Evolutionary conservation across 352 stramenopile species (phyloP).

Genomic region (Phytophthora lateralis): DNA sequence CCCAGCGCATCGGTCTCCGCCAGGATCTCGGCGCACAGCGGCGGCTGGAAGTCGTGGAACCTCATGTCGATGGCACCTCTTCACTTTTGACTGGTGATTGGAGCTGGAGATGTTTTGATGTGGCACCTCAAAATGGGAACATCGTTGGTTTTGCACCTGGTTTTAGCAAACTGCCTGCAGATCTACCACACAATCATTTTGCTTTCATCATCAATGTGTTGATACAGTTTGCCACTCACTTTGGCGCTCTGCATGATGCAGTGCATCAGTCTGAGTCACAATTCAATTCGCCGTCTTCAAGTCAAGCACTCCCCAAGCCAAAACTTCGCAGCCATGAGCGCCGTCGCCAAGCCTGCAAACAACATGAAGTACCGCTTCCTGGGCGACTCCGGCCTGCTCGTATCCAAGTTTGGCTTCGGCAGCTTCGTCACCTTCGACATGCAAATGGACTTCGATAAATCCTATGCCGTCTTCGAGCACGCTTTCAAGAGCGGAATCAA

Average conservation of each 20-base stretch:
- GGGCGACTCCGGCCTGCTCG: constrained; percentile 43
- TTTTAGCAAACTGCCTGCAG: no score
- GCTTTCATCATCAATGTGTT: background rate
- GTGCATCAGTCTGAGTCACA: constrained; percentile 4
- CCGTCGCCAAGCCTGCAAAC: constrained; percentile 11
- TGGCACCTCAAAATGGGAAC: no score
- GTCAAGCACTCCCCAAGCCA: constrained; percentile 1
- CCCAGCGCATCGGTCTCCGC: constrained; percentile 73
- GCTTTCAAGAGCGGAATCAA: constrained; percentile 53
- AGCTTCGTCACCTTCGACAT: constrained; percentile 46
- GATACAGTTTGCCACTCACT: background rate
- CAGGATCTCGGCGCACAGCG: constrained; percentile 78
- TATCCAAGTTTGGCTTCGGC: constrained; percentile 45
- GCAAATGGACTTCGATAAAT: constrained; percentile 33
- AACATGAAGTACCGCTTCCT: constrained; percentile 50
- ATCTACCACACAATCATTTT: background rate
- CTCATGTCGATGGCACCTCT: constrained; percentile 43
- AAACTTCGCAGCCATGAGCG: constrained; percentile 4
- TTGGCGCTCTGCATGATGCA: background rate
- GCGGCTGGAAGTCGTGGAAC: constrained; percentile 84
- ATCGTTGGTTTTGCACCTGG: no score
- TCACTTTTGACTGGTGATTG: constrained; percentile 14
- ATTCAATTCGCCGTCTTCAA: constrained; percentile 12
- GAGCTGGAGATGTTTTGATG: no score
- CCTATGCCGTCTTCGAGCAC: constrained; percentile 36